phyloP scores from a whole-genome alignment of 371 early-diverging fungal genomes.

The Blastocladiella emersonii region DNA sequence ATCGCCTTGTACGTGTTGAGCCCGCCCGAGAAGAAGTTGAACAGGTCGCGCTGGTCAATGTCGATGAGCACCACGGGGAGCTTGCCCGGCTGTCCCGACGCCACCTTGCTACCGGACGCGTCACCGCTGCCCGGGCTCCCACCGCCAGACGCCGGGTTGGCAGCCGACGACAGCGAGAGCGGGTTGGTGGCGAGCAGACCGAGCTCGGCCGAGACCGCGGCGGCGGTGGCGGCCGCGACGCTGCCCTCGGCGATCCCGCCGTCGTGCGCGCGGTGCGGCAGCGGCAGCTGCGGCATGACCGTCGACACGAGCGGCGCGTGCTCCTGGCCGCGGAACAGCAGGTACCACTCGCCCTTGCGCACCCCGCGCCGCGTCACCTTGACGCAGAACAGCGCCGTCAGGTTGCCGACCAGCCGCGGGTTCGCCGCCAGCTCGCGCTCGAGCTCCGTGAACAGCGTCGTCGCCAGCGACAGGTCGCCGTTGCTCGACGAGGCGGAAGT shows the following conservation, averaged over 20 bases:
- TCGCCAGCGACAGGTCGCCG: neutral
- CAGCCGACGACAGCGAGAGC: neutral
- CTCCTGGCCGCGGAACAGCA: neutral
- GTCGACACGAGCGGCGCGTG: neutral
- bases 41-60: conserved; percentile 6
- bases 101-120: neutral
- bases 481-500: too few relatives aligned
- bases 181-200: too few relatives aligned
- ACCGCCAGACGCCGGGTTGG: neutral
- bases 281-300: neutral
- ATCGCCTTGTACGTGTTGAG: conserved; percentile 8
- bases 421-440: neutral
- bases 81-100: too few relatives aligned
- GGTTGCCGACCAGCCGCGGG: neutral
- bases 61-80: conserved; percentile 8
- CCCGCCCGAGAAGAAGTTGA: conserved; percentile 9
- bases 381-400: conserved; percentile 4
- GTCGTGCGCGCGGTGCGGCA: neutral
- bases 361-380: neutral
- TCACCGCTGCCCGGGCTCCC: neutral
- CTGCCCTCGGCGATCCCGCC: neutral
- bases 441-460: conserved; percentile 4
- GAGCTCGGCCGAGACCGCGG: neutral
- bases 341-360: conserved; percentile 6
- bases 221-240: neutral